Percentiles rank a stretch among this genome's conserved stretches.
Conservation (phyloP, 805 yeast genomes). For the Hanseniaspora vineae region DNA sequence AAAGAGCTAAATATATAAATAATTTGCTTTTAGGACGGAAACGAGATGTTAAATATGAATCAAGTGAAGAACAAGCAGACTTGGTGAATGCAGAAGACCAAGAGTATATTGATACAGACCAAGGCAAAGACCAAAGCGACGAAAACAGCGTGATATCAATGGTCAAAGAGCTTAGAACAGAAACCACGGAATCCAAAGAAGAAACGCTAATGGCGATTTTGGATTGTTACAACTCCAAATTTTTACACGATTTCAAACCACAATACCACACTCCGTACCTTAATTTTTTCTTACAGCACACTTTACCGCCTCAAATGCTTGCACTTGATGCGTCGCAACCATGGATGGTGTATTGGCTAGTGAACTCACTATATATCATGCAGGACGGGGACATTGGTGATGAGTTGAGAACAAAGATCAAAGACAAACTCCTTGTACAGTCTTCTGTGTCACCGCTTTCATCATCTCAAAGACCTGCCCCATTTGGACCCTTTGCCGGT, state of each 20-base stretch:
- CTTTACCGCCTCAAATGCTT: constrained; percentile 38
- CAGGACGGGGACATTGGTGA: constrained; percentile 13
- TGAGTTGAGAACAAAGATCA: background rate
- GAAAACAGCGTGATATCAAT: background rate
- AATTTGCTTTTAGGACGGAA: background rate
- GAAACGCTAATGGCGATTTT: background rate
- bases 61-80: background rate
- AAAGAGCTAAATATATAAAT: background rate
- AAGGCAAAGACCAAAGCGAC: constrained; percentile 1
- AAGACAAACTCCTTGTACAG: background rate
- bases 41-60: background rate
- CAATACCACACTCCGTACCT: constrained; percentile 23
- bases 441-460: too few relatives aligned
- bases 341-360: constrained; percentile 82
- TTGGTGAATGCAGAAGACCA: background rate
- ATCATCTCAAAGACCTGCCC: too few relatives aligned
- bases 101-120: background rate
- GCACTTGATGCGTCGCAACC: constrained; percentile 81
- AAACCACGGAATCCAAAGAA: background rate
- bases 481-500: constrained; percentile 63
- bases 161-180: background rate
- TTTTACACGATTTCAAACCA: background rate
- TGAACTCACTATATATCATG: constrained; percentile 38
- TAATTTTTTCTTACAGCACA: constrained; percentile 25
- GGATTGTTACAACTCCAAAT: background rate